These are phyloP conservation scores for Stachybotrys chartarum DNA, from an alignment of 2,329 filamentous ascomycete species.

Conservation along the genomic window DNA sequence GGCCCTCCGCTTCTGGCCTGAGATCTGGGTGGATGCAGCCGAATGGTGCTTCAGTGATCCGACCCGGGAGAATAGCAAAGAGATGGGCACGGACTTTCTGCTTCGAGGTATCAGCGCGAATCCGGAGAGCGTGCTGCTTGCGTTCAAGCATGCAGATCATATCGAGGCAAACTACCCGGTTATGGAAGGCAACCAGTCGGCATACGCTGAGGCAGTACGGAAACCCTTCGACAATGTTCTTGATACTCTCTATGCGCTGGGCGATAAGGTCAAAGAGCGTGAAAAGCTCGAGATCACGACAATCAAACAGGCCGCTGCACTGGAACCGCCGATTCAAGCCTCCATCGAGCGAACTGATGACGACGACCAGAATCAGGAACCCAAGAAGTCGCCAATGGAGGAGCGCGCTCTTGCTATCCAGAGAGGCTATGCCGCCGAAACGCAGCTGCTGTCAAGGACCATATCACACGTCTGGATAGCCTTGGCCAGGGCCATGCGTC, in stretches of 20 bases:
- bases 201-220: constrained; percentile 71
- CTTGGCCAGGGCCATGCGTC: constrained; percentile 86
- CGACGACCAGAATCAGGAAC: constrained; percentile 32
- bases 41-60: constrained; percentile 85
- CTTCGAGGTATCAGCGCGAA: constrained; percentile 80
- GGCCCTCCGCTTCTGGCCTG: constrained; percentile 88
- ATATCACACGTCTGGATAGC: constrained; percentile 95
- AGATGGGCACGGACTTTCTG: constrained; percentile 66
- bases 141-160: constrained; percentile 82
- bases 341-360: constrained; percentile 42
- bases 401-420: constrained; percentile 55
- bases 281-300: constrained; percentile 52
- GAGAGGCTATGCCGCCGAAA: constrained; percentile 64
- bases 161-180: constrained; percentile 72
- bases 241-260: constrained; percentile 80
- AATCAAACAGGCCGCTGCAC: constrained; percentile 44
- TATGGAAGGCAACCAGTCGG: constrained; percentile 70
- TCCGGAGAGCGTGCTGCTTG: constrained; percentile 84
- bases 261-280: constrained; percentile 62
- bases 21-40: constrained; percentile 91
- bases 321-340: constrained; percentile 25
- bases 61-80: constrained; percentile 52
- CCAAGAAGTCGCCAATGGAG: constrained; percentile 53
- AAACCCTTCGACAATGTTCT: constrained; percentile 79
- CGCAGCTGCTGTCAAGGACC: constrained; percentile 70